Evolutionary conservation across 371 early-diverging fungal species (phyloP), one percentile per base, ranked within the genome.

Genomic region (Lichtheimia ramosa): DNA sequence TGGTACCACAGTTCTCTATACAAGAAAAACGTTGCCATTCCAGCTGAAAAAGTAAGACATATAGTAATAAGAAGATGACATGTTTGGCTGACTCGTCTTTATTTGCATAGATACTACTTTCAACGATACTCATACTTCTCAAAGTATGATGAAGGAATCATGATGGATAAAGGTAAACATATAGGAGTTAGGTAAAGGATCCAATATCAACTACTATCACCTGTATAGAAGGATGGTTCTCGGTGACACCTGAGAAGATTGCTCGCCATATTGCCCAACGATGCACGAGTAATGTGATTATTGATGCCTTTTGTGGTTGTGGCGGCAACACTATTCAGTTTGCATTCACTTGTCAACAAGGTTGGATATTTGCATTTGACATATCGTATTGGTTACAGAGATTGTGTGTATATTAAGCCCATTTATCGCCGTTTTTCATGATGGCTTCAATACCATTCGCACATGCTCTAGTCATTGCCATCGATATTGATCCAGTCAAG

Each of bases 251-350:
- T 0, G 98, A 98, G 60, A 71, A 76, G 48, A 89, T 98, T 48
- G 96, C 97, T 3, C 56, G 67, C 10, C 91, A 96, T 65, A 89
- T 93, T 20, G 96, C 97, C 0, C 59, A 77, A 46, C 84, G 96
- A 43, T 90, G 87, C 56, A 68, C 79, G 12, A 75, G 86, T 23
- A 77, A 86, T 59, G 69, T 89, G 27, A 82, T 97, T 13, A 82
- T 98, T 52, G 97, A 97, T 63, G 96, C 93, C 1, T 97, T 95
- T 66, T 94, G 96, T 70, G 98, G 98, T 0, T 93, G 90, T 15
- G 98, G 98, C 18, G 97, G 98, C 3, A 97, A 98, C 69, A 65
- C 96, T 7, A 97, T 98, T 56, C 96, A 97, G 72, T 96, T 97
- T 82, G 97, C 97, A 2, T 67, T 84, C 55, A 85, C 85, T 4